Base-by-base conservation (phyloP, 495 filamentous ascomycete genomes). In the Aspergillus ostianus region DNA sequence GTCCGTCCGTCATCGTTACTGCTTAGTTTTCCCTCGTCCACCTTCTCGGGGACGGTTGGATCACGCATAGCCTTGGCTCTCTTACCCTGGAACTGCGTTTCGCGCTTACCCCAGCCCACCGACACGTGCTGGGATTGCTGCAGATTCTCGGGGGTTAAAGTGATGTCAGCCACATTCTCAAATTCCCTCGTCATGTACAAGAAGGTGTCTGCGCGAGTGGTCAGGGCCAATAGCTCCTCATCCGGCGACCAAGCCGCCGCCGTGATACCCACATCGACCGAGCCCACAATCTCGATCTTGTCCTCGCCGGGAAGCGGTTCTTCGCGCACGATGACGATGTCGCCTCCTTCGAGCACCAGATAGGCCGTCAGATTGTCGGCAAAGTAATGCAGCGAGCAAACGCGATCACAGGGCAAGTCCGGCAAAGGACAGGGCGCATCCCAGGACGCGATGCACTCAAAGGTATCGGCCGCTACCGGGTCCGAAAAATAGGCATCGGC, bases 91-190 rank as follows among this genome's bases (percentile, higher is more conserved):
- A 98, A 98, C 74, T 98, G 94, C 6, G 94, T 98, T 73, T 98
- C 94, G 69, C 88, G 87, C 78, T 98, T 98, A 60, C 94, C 94
- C 94, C 94, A 98, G 54, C 94, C 94, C 21, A 98, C 94, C 19
- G 92, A 96, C 47, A 98, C 94, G 83, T 98, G 94, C 70, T 90
- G 91, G 1, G 94, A 98, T 2, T 85, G 82, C 66, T 92, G 87
- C 56, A 97, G 77, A 72, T 98, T 94, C 23, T 91, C 88, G 4
- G 76, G 65, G 4, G 82, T 82, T 63, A 97, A 86, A 13, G 79
- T 79, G 58, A 90, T 81, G 65, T 90, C 87, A 7, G 85, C 80
- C 55, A 95, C 83, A 65, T 87, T 87, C 67, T 98, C 93, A 64
- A 97, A 96, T 47, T 87, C 85, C 59, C 93, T 82, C 19, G 91